Conservation (phyloP, 345 rosid species). For the Syzygium grande region DNA sequence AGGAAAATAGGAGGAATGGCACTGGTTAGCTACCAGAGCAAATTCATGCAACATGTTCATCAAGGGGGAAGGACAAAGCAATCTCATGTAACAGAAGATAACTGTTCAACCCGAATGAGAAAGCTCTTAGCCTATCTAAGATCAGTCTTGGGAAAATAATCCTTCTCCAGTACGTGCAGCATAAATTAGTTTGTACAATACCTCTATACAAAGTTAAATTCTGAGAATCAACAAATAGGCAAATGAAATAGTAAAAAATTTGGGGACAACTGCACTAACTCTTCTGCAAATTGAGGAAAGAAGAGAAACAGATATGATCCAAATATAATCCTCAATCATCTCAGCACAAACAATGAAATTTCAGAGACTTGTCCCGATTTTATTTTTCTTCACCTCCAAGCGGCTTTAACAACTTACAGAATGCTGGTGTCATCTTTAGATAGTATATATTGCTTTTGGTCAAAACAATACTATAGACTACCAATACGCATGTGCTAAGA, state of each 20-base stretch:
- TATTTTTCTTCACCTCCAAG: neutral
- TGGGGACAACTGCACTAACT: neutral
- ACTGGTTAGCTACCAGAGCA: neutral
- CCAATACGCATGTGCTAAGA: neutral
- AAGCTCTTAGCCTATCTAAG: neutral
- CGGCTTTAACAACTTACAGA: neutral
- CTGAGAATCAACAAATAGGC: neutral
- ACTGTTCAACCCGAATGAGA: neutral
- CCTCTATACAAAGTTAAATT: neutral
- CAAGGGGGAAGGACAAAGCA: neutral
- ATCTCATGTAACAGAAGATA: neutral
- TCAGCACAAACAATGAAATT: neutral
- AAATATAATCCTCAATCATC: neutral
- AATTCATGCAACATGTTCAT: neutral
- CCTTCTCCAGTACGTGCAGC: neutral
- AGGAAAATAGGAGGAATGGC: neutral
- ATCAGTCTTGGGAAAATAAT: neutral
- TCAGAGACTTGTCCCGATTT: neutral
- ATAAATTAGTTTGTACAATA: neutral
- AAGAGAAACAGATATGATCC: neutral
- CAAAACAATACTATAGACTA: neutral
- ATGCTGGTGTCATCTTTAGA: neutral
- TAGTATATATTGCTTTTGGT: neutral
- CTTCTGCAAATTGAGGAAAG: neutral
- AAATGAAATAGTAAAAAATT: neutral